Evolutionary conservation across 306 rosid genomes (phyloP).

Genomic region (Styphnolobium japonicum): DNA sequence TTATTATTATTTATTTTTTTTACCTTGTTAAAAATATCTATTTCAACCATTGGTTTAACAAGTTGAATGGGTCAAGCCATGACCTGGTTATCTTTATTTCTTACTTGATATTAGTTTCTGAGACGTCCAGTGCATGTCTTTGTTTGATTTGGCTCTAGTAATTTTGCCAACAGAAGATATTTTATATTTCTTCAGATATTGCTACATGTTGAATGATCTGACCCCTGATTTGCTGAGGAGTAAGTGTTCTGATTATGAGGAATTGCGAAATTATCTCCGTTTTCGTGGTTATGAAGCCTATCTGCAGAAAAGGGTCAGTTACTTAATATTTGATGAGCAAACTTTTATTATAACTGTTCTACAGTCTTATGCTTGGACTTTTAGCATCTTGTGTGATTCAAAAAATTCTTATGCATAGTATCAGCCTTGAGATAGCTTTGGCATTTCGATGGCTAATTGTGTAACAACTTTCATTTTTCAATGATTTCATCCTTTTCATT

Average conservation of each 20-base stretch:
- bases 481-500: neutral
- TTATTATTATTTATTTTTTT: no score
- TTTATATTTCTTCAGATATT: constrained; percentile 59
- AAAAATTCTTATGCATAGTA: neutral
- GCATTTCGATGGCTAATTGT: no score
- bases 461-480: neutral
- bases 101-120: neutral
- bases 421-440: neutral
- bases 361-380: neutral
- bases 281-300: constrained; percentile 85
- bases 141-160: constrained; percentile 6
- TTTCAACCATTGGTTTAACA: no score
- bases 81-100: neutral
- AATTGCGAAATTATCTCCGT: constrained; percentile 66
- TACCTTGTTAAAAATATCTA: no score
- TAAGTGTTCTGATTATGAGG: constrained; percentile 62
- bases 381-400: neutral
- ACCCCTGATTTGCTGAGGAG: constrained; percentile 71
- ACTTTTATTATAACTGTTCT: neutral
- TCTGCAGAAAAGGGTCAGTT: constrained; percentile 75
- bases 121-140: neutral
- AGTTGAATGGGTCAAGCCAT: neutral
- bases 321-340: neutral
- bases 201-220: constrained; percentile 87
- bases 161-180: constrained; percentile 17